Evolutionary conservation across 371 early-diverging fungal species (phyloP), one percentile per base, ranked within the genome.

Genomic region (Catenaria anguillulae): DNA sequence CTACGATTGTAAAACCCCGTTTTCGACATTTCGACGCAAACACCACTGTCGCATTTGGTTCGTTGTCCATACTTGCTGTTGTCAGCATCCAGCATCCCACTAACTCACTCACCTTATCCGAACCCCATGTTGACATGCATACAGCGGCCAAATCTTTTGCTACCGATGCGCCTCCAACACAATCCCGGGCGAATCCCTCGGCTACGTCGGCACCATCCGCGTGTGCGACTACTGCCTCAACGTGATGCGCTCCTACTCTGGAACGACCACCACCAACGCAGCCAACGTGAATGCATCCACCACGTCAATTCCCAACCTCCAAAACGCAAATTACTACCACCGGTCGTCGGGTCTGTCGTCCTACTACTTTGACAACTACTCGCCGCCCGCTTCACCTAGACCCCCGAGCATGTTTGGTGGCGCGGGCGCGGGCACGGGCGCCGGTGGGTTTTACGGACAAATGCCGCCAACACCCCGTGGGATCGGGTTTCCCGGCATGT

Each of bases 1-100:
- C 68, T 85, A 79, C 68, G 79, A 84, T 21, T 90, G 90, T 67
- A 81, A 80, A 56, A 68, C 68, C 29, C 77, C 81, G 0, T 90
- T 90, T 65, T 77, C 77, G 36, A 72, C 77, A 1, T 79, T 85
- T 64, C 71, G 86, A 55, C 71, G 90, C 50, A 85, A 80, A 63
- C 90, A 90, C 66, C 90, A 90, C 66, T 90, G 90, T 66, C 78
- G 90, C 29, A 80, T 87, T 42, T 90, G 90, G 70, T 88, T 86
- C 80, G 73, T n/a, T n/a, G 63, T 69, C 40, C 5, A 40, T 40
- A 40, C 17, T 40, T 40, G 5, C 17, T 40, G 5, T 40, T 40
- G 5, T 40, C 40, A 40, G n/a, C n/a, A n/a, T n/a, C n/a, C n/a
- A n/a, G n/a, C n/a, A n/a, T n/a, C n/a, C n/a, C n/a, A n/a, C n/a